Evolutionary conservation across 768 basidiomycete species (phyloP), one percentile per base, ranked within the genome.

Genomic region (Tricholoma furcatifolium): DNA sequence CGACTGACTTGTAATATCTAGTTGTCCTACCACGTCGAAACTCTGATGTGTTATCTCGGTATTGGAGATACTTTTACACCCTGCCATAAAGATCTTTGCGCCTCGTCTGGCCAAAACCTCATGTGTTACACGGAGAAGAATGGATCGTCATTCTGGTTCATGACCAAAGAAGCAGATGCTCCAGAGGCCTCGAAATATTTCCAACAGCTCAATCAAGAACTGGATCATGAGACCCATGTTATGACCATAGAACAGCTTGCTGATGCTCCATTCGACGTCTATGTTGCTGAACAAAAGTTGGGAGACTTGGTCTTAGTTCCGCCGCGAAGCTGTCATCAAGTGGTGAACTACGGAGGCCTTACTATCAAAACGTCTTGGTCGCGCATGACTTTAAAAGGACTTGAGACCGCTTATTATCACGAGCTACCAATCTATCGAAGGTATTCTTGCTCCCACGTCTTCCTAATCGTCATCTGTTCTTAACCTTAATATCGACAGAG

Each of bases 341-440:
- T 92, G 3, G 76, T 93, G 21, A 93, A 93, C 59, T 70, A 72
- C 43, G 88, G 91, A 20, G 90, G 91, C 11, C 77, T 93, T 20
- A 90, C 88, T 0, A 74, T 92, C 65, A 93, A 93, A 68, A 83
- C 84, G 4, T 87, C 88, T 1, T 93, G 91, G 91, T 92, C 90
- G 1, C 75, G 91, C 42, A 92, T 93, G 89, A 86, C 88, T 6
- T 60, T 87, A 23, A 64, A 70, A 43, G 85, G 88, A 3, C 65
- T 91, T 12, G 64, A 67, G 36, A 71, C 74, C 0, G 87, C 90
- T 2, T 72, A 87, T 30, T 78, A 82, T 60, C 79, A 87, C 40
- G 91, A 93, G 57, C 73, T 93, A 31, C 88, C 88, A 0, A 78
- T 93, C 12, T 93, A 93, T 65, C 81, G 82, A 64, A 77, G 91